Base-by-base conservation (phyloP, 805 yeast genomes). In the Saccharomycopsis sp. region DNA sequence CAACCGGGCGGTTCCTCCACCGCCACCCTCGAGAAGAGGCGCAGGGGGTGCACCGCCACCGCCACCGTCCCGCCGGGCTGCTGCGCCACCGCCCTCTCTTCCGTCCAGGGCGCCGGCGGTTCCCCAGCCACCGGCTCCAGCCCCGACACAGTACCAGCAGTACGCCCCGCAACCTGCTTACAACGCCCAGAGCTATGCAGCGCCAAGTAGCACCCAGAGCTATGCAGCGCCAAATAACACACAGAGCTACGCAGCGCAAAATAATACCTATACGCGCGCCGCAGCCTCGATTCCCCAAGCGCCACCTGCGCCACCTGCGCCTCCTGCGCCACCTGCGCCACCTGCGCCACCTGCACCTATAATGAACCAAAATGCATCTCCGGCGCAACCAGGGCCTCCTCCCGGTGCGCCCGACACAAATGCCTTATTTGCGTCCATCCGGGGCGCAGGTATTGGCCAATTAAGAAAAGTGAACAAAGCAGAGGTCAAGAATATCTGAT, bases 391-490 rank as follows among this genome's bases (percentile, higher is more conserved):
- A 24, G 50, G 16, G 1, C 58, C 74, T 60, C 56, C 71, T 58
- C 60, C 75, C 66, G 57, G 71, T 64, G 52, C 82, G 73, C 54
- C 48, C 2, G 85, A 84, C 0, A 76, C 96, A 64, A 96, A 88
- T 69, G 96, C 96, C 0, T 76, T 92, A 48, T 74, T 92, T 60
- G 88, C 95, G 0, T 89, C 97, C 0, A 92, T 92, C 64, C 78
- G 97, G 64, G 82, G 85, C 44, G 84, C 97, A 0, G 86, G 84
- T 14, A 44, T 91, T 2, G 85, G 86, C 0, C 66, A 81, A 3
- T 78, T 92, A 63, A 82, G 78, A 62, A 89, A 85, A 68, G 86
- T 87, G 1, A 97, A 92, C 70, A 92, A 91, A 70, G 71, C 89
- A 0, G 91, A 87, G 65, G 51, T 59, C 24, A 53, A 52, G 23